These are phyloP conservation scores for Clonostachys solani DNA, from an alignment of 2,329 filamentous ascomycete genomes.

Conservation along the genomic window DNA sequence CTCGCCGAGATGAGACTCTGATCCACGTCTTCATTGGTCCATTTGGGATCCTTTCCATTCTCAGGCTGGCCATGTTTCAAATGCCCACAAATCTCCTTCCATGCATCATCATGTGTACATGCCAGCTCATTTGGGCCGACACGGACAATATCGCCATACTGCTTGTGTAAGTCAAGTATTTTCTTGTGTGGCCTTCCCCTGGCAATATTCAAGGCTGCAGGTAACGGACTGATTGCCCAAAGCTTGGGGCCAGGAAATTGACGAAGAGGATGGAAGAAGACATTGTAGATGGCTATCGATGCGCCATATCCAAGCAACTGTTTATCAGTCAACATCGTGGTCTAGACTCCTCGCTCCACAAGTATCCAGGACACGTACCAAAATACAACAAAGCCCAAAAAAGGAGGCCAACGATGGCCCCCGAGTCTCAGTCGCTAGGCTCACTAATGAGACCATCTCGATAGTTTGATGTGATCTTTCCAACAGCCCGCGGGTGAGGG, in stretches of 20 bases:
- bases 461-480: too few relatives aligned
- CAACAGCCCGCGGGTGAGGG: too few relatives aligned
- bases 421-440: too few relatives aligned
- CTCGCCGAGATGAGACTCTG: not conserved
- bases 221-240: not conserved
- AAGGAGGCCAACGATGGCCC: too few relatives aligned
- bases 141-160: conserved; percentile 28
- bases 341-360: too few relatives aligned
- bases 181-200: conserved; percentile 8
- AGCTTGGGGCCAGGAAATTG: not conserved
- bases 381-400: too few relatives aligned
- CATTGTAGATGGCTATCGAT: not conserved
- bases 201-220: not conserved
- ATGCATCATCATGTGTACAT: conserved; percentile 25
- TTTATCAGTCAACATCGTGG: too few relatives aligned
- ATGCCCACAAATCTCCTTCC: conserved; percentile 31
- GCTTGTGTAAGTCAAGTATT: conserved; percentile 9
- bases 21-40: not conserved
- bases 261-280: not conserved
- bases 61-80: not conserved
- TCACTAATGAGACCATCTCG: too few relatives aligned
- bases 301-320: not conserved
- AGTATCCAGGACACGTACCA: too few relatives aligned
- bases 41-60: not conserved
- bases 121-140: conserved; percentile 31